Conservation (phyloP, 441 rosid species). For the Pelargonium fulgidum region DNA sequence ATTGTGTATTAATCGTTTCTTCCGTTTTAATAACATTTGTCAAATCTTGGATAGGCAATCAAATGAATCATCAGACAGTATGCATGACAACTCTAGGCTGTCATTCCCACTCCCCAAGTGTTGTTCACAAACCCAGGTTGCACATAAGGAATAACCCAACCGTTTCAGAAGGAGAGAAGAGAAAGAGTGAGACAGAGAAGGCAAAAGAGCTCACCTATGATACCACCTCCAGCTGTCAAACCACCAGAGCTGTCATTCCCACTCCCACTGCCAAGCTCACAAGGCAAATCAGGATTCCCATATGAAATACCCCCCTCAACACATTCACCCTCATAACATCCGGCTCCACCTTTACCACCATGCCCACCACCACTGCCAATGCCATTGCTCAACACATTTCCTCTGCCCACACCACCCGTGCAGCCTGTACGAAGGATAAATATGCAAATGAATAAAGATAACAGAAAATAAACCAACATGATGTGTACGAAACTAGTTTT, state of each 20-base stretch:
- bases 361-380: conserved; percentile 97
- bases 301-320: conserved; percentile 75
- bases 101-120: too few species aligned
- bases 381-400: conserved; percentile 61
- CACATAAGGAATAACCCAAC: too few species aligned
- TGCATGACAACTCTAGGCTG: too few species aligned
- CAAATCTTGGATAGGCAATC: too few species aligned
- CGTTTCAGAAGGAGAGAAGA: too few species aligned
- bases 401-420: conserved; percentile 91
- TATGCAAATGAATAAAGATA: not conserved
- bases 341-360: conserved; percentile 94
- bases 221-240: conserved; percentile 92
- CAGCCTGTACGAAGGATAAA: conserved; percentile 58
- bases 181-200: not conserved
- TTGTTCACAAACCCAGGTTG: too few species aligned
- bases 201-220: conserved; percentile 54
- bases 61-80: too few species aligned
- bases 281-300: conserved; percentile 84
- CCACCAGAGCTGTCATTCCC: conserved; percentile 58
- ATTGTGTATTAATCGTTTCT: too few species aligned
- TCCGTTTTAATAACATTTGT: too few species aligned
- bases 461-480: not conserved
- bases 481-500: not conserved
- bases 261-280: conserved; percentile 99
- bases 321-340: conserved; percentile 55